Conservation (phyloP, 352 stramenopile genomes). For the Globisporangium orthogonon region DNA sequence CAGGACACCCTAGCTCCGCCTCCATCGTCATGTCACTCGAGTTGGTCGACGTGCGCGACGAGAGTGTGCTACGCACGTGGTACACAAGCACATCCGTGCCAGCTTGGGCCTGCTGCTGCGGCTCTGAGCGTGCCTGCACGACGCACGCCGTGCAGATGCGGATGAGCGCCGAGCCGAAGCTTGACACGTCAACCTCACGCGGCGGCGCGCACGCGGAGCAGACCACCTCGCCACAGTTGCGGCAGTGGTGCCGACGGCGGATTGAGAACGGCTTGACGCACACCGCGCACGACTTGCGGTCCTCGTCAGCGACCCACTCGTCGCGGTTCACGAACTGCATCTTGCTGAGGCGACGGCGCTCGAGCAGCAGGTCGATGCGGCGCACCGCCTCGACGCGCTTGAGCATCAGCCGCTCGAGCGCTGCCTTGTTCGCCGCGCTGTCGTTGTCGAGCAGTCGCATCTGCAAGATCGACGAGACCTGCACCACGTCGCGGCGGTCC, state of each 20-base stretch:
- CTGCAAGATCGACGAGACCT: constrained; percentile 61
- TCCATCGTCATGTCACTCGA: background rate
- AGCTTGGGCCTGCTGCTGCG: constrained; percentile 9
- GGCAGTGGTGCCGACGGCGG: constrained; percentile 57
- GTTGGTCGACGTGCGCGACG: constrained; percentile 31
- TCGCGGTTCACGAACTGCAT: constrained; percentile 41
- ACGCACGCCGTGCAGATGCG: constrained; percentile 69
- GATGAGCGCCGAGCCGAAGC: constrained; percentile 23
- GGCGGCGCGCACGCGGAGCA: constrained; percentile 58
- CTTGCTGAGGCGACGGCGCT: constrained; percentile 48
- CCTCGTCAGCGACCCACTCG: constrained; percentile 55
- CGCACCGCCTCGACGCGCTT: constrained; percentile 37
- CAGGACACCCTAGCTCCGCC: background rate
- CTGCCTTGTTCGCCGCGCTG: constrained; percentile 17
- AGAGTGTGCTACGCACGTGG: constrained; percentile 25
- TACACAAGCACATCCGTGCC: constrained; percentile 33
- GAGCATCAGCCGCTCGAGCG: constrained; percentile 42
- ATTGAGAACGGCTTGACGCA: constrained; percentile 62
- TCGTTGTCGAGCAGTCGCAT: constrained; percentile 30
- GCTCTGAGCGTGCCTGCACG: constrained; percentile 27
- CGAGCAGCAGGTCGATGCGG: constrained; percentile 43
- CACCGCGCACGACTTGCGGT: constrained; percentile 52
- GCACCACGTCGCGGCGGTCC: constrained; percentile 46
- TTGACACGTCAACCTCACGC: constrained; percentile 37
- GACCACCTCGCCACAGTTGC: constrained; percentile 69